Evolutionary conservation across 2,329 filamentous ascomycete species (phyloP).

Genomic region (Xylaria sp.): DNA sequence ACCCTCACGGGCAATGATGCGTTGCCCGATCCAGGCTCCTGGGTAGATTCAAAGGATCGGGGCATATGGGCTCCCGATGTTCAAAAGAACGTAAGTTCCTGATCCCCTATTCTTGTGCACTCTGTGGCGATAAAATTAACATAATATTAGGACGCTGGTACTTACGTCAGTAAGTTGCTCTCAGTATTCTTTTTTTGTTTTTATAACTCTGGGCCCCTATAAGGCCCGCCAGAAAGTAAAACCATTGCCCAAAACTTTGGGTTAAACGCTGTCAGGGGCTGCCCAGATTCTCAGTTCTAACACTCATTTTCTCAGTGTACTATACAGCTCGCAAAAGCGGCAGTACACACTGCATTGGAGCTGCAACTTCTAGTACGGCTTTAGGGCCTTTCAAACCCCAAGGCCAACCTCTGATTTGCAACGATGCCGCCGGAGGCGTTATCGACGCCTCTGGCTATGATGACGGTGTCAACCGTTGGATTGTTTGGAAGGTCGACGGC

Average conservation of each 20-base stretch:
- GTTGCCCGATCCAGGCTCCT: conserved; percentile 37
- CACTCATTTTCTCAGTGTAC: conserved; percentile 30
- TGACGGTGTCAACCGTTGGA: conserved; percentile 40
- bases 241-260: too few relatives aligned
- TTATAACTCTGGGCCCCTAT: too few relatives aligned
- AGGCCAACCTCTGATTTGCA: conserved; percentile 37
- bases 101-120: not conserved
- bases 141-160: conserved; percentile 37
- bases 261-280: not conserved
- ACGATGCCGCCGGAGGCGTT: conserved; percentile 37
- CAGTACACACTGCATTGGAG: conserved; percentile 41
- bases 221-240: too few relatives aligned
- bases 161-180: conserved; percentile 34
- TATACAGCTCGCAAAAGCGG: conserved; percentile 39
- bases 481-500: conserved; percentile 43
- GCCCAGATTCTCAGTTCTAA: not conserved
- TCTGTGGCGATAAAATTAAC: not conserved
- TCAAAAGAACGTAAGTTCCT: conserved; percentile 38
- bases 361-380: conserved; percentile 37
- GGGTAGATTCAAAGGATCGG: conserved; percentile 35
- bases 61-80: conserved; percentile 42
- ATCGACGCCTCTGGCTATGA: conserved; percentile 42
- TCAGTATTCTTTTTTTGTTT: not conserved
- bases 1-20: conserved; percentile 37
- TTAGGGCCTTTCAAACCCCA: conserved; percentile 37